Evolutionary conservation across 352 stramenopile species (phyloP), one percentile per base, ranked within the genome.

Genomic region (Pythium chondricola): DNA sequence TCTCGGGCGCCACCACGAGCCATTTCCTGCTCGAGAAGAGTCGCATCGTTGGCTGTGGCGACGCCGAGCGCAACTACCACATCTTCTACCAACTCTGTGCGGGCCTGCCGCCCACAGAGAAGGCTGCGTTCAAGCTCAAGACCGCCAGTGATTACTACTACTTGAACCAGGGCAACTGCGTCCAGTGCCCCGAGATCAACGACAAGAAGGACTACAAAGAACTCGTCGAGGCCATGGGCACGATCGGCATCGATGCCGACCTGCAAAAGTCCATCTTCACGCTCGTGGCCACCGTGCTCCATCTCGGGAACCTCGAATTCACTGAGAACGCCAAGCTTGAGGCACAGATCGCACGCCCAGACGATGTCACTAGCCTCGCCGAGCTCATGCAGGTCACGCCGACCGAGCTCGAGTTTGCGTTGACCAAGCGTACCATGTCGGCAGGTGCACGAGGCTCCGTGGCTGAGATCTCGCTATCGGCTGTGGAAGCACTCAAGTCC

Each of bases 21-120:
- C 97, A 98, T 25, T 99, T 99, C 61, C 74, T 99, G 37, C 72
- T 99, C 11, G 96, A 99, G 65, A 99, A 99, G 69, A 97, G 95
- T 49, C 91, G 96, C 16, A 93, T 99, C 22, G 85, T 98, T 2
- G 82, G 84, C 21, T 97, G 97, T 65, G 82, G 77, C 4, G 64
- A 94, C 16, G 68, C 88, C 3, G 97, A 99, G 71, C 76, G 97
- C 17, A 99, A 99, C 67, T 99, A 98, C 74, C 96, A 99, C 68
- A 96, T 99, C 30, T 99, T 99, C 63, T 99, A 99, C 68, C 88
- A 98, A 65, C 62, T 99, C 14, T 94, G 95, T 56, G 79, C 84
- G 0, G 93, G 86, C 30, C 70, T 93, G 59, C 44, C 75, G 0
- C 43, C 70, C 1, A 73, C 74, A 2, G 73, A 92, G 6, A 89